Evolutionary conservation across 2,329 filamentous ascomycete genomes (phyloP).

Genomic region (Daldinia sp.): DNA sequence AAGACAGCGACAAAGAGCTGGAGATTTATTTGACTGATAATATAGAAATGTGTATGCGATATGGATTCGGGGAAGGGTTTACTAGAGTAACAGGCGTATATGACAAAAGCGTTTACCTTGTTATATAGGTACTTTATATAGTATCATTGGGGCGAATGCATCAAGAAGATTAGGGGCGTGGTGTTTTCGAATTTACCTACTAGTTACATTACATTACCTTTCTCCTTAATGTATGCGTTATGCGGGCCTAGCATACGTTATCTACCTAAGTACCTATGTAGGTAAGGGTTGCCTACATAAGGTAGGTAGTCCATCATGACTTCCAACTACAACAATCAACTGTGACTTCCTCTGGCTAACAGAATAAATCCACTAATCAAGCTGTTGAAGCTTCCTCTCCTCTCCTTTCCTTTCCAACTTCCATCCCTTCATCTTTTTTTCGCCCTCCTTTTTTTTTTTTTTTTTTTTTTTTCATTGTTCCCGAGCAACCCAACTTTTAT

Average conservation of each 20-base stretch:
- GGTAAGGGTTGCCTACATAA: background rate
- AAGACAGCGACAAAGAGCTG: conserved; percentile 73
- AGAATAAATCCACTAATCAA: background rate
- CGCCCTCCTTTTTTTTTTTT: background rate
- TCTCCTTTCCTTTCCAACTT: background rate
- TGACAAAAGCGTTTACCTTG: background rate
- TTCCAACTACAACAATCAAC: background rate
- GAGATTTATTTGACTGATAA: conserved; percentile 76
- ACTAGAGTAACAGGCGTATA: background rate
- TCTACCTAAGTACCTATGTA: background rate
- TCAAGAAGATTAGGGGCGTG: background rate
- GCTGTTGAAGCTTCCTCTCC: background rate
- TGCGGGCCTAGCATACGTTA: background rate
- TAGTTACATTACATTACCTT: background rate
- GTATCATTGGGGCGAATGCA: background rate
- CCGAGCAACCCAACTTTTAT: background rate
- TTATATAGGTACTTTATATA: background rate
- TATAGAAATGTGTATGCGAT: background rate
- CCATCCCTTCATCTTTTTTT: background rate
- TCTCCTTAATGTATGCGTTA: background rate
- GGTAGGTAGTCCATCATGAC: background rate
- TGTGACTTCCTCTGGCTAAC: background rate
- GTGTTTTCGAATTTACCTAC: background rate
- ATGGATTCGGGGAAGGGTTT: background rate
- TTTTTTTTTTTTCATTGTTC: background rate